Evolutionary conservation across 257 asterid species (phyloP).

Genomic region (Nicotiana undulata): DNA sequence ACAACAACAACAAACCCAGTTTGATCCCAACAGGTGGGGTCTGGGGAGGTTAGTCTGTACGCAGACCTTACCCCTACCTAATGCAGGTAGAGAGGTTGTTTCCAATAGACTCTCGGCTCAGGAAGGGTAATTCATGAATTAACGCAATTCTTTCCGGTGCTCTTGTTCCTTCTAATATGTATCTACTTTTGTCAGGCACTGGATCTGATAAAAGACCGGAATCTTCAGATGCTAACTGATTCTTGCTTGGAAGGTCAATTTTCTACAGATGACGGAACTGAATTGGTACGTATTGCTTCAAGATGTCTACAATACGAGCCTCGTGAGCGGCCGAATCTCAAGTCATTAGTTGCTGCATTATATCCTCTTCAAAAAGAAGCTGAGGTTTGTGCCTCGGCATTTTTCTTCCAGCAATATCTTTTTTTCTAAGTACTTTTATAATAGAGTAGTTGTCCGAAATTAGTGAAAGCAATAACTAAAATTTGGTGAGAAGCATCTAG

Average conservation of each 20-base stretch:
- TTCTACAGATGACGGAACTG: constrained; percentile 74
- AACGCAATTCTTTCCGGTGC: background rate
- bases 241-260: constrained; percentile 89
- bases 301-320: constrained; percentile 95
- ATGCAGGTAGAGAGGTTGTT: no score
- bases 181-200: constrained; percentile 30
- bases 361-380: constrained; percentile 73
- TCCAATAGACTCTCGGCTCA: no score
- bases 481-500: background rate
- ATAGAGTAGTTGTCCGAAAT: background rate
- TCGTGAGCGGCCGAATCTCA: constrained; percentile 78
- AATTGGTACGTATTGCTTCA: constrained; percentile 79
- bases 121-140: background rate
- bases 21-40: no score
- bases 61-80: no score
- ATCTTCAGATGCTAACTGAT: constrained; percentile 44
- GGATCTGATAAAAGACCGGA: constrained; percentile 41
- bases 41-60: no score
- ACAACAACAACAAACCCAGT: no score
- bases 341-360: constrained; percentile 54
- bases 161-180: background rate
- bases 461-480: background rate
- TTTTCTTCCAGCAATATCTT: background rate
- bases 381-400: constrained; percentile 41
- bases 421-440: background rate